These are phyloP conservation scores for Iris pallida DNA, from an alignment of 116 monocot species.

Conservation along the genomic window DNA sequence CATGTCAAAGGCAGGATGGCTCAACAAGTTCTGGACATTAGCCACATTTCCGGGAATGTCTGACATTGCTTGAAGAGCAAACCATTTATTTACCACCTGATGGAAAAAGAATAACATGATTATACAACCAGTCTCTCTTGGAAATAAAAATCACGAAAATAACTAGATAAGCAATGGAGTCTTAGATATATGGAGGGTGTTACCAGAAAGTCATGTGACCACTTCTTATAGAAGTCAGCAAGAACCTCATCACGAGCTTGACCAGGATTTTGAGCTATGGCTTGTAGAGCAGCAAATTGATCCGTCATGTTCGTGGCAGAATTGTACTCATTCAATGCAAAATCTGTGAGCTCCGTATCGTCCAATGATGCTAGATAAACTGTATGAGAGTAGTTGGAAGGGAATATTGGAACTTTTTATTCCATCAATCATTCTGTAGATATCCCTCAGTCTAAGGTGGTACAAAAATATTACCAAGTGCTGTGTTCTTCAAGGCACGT, in stretches of 20 bases:
- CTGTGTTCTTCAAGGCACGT: constrained; percentile 48
- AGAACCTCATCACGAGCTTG: constrained; percentile 72
- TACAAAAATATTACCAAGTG: constrained; percentile 19
- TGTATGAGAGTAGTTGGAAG: constrained; percentile 25
- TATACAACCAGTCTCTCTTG: too few species aligned
- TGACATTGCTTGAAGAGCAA: constrained; percentile 93
- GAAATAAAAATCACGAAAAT: too few species aligned
- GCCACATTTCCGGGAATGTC: constrained; percentile 88
- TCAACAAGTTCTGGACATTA: constrained; percentile 78
- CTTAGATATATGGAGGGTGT: not conserved
- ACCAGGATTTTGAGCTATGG: constrained; percentile 86
- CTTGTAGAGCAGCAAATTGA: constrained; percentile 84
- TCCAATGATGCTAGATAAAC: constrained; percentile 76
- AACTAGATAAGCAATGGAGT: too few species aligned
- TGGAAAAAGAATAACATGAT: constrained; percentile 3
- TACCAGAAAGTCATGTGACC: constrained; percentile 91
- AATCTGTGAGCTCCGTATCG: constrained; percentile 60
- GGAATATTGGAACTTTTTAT: not conserved
- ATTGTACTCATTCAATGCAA: constrained; percentile 76
- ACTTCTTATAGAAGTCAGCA: constrained; percentile 91
- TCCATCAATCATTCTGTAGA: not conserved
- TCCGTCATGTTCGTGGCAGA: constrained; percentile 97
- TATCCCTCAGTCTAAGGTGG: not conserved
- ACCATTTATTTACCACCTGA: constrained; percentile 97
- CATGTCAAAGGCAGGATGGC: constrained; percentile 93